phyloP scores from a whole-genome alignment of 2,329 filamentous ascomycete species.

The Chaetomium sp. region DNA sequence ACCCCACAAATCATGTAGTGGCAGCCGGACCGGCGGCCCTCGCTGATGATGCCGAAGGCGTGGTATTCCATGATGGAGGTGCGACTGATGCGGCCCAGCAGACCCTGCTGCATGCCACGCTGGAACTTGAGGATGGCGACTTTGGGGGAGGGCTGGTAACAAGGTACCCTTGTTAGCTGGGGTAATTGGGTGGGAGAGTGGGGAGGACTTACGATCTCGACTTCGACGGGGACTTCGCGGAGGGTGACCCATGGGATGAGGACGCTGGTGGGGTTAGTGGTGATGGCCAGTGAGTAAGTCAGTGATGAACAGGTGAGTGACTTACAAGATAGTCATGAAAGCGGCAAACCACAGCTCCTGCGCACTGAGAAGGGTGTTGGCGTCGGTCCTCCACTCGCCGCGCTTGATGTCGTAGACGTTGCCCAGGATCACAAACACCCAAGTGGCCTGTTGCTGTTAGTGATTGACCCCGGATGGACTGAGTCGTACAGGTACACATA shows the following conservation, averaged over 20 bases:
- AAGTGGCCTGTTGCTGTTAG: constrained; percentile 25
- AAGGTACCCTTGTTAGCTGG: constrained; percentile 17
- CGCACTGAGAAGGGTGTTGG: constrained; percentile 30
- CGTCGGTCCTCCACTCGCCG: constrained; percentile 30
- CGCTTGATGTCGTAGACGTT: constrained; percentile 33
- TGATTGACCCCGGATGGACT: not conserved
- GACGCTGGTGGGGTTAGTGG: constrained; percentile 27
- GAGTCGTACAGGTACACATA: not conserved
- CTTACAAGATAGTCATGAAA: constrained; percentile 36
- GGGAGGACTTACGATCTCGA: constrained; percentile 31
- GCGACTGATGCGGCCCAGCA: constrained; percentile 35
- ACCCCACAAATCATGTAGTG: constrained; percentile 40
- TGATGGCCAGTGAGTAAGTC: not conserved
- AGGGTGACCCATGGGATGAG: constrained; percentile 36
- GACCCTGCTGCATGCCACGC: constrained; percentile 37
- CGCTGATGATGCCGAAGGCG: constrained; percentile 37
- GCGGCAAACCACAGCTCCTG: constrained; percentile 38
- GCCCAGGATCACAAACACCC: constrained; percentile 34
- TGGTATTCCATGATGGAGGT: constrained; percentile 39
- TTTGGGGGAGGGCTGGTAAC: constrained; percentile 33
- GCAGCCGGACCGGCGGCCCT: constrained; percentile 30
- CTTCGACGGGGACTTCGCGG: constrained; percentile 33
- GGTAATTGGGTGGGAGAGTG: too few relatives aligned
- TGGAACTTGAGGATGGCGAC: constrained; percentile 35
- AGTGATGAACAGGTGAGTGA: not conserved